A percentile compares a stretch with the other conserved stretches of the same genome.
phyloP scores from a whole-genome alignment of 2,329 filamentous ascomycete genomes.

The Trichophyton schoenleinii region DNA sequence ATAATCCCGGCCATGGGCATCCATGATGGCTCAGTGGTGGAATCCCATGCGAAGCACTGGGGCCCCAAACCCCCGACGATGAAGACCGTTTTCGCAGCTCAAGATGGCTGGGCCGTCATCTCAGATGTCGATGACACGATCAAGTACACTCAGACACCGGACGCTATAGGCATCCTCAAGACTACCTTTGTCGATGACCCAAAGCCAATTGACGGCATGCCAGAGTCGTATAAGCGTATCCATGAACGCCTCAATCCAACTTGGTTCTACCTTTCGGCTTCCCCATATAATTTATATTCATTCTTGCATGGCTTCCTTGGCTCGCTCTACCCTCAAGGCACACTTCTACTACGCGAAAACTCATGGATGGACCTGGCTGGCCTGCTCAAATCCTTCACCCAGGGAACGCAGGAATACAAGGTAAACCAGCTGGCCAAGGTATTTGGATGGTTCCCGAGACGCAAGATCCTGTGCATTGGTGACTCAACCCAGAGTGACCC shows the following conservation, averaged over 20 bases:
- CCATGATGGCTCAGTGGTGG: constrained; percentile 39
- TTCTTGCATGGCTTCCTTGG: constrained; percentile 67
- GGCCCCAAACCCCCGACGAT: constrained; percentile 38
- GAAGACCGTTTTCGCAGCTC: constrained; percentile 61
- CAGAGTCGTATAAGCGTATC: constrained; percentile 63
- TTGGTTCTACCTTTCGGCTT: constrained; percentile 89
- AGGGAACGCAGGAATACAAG: constrained; percentile 78
- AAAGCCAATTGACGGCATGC: constrained; percentile 64
- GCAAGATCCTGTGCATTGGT: constrained; percentile 72
- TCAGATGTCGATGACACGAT: constrained; percentile 94
- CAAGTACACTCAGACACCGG: constrained; percentile 74
- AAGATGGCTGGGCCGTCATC: constrained; percentile 72
- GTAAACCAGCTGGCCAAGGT: constrained; percentile 66
- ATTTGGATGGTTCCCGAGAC: constrained; percentile 61
- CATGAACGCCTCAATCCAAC: constrained; percentile 48
- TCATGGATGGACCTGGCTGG: constrained; percentile 76
- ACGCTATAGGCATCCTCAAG: constrained; percentile 65
- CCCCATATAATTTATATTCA: constrained; percentile 86
- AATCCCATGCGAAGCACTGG: constrained; percentile 20
- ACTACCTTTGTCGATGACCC: constrained; percentile 73
- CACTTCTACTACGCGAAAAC: constrained; percentile 71
- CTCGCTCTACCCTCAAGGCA: constrained; percentile 59
- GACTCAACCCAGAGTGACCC: constrained; percentile 89
- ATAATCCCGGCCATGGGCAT: constrained; percentile 30
- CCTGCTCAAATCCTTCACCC: constrained; percentile 63